Evolutionary conservation across 2,329 filamentous ascomycete genomes (phyloP), one percentile per base, ranked within the genome.

Genomic region (Erysiphe neolycopersici): DNA sequence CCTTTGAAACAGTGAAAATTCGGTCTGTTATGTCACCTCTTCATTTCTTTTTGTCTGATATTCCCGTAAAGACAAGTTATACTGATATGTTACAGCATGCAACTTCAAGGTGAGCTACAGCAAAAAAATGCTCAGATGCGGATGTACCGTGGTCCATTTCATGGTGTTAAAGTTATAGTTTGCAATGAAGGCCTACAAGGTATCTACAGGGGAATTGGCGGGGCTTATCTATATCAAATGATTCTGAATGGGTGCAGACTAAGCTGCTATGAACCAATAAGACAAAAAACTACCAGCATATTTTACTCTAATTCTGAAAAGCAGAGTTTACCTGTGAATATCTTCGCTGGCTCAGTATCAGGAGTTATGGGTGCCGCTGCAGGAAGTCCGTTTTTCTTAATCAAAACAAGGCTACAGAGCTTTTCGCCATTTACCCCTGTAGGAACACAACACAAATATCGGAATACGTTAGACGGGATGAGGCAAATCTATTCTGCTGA

Each of bases 1-100:
- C 85, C 45, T 95, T 95, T 64, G 89, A 98, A 64, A 95, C 87
- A 12, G 84, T 98, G 59, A 98, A 98, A 71, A 95, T 95, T 58
- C 80, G 85, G 79, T 85, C 66, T 58, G 67, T 44, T 37, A 29
- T 36, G 43, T 22, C 40, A 29, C 32, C 40, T 32, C 19, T 13
- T 19, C 13, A 30, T 19, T 38, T 11, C 5, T 13, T 13, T 17
- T 14, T 37, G 3, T 11, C 48, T 51, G 41, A 53, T 36, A 31
- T n/a, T 22, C 22, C 5, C 22, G 8, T 6, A 8, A 26, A 26
- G 8, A 26, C 8, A 8, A 26, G 8, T 26, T 26, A 26, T 26
- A 9, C 22, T 26, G 5, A 26, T 6, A 26, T 5, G 22, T 5
- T 36, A 37, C 59, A 85, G 83, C 55, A 75, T 98, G 71, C 89